Evolutionary conservation across 306 rosid genomes (phyloP), one percentile per base, ranked within the genome.

Genomic region (Quercus dentata): DNA sequence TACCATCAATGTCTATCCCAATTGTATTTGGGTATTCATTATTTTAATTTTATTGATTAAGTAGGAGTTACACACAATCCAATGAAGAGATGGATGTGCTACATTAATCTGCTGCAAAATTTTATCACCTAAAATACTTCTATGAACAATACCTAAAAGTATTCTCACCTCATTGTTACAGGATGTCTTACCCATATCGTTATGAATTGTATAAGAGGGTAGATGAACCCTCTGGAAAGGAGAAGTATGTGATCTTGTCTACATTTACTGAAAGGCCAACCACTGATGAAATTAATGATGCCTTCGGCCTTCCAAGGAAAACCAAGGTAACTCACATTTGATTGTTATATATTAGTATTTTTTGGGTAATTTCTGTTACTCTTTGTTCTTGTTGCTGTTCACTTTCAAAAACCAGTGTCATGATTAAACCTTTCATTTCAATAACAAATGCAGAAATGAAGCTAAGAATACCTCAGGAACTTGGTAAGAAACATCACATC

Each of bases 141-240:
- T 31, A 14, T 23, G 12, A 11, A 2, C 59, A 65, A 57, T 56
- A 27, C 9, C 3, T 18, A 1, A 65, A 1, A 65, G 62, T 59
- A 38, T 28, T 55, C 51, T 56, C 28, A 44, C 46, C 31, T 57
- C 44, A 23, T 4, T 77, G 56, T 54, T 78, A 76, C 70, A 90
- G 94, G 86, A 85, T 88, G 90, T 64, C 92, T 80, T 81, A 90
- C 75, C 98, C 98, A 19, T 84, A 83, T 78, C 88, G 64, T 8
- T 90, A 92, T 38, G 99, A 92, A 74, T 79, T 95, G 84, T 95
- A 85, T 86, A 95, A 86, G 82, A 91, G 99, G 85, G 93, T 95
- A 63, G 97, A 95, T 67, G 99, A 90, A 70, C 73, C 88, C 59
- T 61, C 75, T 6, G 88, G 92, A 52, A 92, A 88, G 75, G 97